These are phyloP conservation scores for Sporothrix luriei DNA, from an alignment of 2,329 filamentous ascomycete species.

Conservation along the genomic window DNA sequence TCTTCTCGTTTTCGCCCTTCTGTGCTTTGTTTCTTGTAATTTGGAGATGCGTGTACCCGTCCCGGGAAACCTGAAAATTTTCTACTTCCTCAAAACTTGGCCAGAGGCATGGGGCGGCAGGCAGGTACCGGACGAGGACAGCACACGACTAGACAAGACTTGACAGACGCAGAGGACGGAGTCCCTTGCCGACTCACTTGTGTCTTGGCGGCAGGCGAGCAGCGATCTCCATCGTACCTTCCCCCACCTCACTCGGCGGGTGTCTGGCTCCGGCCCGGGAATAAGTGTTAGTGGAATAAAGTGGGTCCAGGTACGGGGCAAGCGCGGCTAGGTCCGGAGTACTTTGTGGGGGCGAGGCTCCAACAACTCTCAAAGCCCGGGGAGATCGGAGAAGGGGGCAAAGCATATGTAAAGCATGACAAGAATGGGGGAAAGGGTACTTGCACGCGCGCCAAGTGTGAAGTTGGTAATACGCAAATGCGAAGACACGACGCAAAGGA, in stretches of 20 bases:
- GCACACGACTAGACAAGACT: too few species aligned
- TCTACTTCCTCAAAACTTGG: background rate
- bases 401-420: background rate
- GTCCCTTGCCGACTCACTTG: background rate
- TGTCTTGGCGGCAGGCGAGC: background rate
- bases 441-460: slow-evolving; percentile 15
- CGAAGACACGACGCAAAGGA: background rate
- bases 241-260: background rate
- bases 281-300: slow-evolving; percentile 10
- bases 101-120: background rate
- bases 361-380: background rate
- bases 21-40: background rate
- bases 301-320: background rate
- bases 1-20: background rate
- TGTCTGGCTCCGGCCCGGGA: slow-evolving; percentile 22
- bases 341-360: background rate
- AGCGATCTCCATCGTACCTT: background rate
- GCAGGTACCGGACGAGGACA: background rate
- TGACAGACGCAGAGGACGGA: background rate
- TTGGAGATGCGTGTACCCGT: background rate
- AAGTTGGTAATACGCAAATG: background rate
- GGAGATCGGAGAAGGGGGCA: background rate
- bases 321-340: background rate
- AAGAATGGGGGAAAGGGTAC: background rate
- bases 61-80: slow-evolving; percentile 17